Evolutionary conservation across 805 yeast genomes (phyloP).

Genomic region (Monosporozyma siamensis): DNA sequence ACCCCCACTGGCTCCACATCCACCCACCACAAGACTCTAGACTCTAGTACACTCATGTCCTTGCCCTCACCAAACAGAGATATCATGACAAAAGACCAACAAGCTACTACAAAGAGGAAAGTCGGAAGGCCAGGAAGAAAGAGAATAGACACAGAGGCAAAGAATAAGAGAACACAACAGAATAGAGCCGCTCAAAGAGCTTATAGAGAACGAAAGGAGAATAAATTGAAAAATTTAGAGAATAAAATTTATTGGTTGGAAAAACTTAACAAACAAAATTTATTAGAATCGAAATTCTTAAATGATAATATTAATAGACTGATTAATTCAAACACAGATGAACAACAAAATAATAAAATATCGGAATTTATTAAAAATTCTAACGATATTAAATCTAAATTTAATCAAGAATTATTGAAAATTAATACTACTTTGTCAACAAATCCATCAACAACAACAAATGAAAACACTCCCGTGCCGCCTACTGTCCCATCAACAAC

Average conservation of each 20-base stretch:
- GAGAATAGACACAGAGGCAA: constrained; percentile 69
- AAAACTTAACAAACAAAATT: constrained; percentile 55
- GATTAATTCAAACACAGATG: constrained; percentile 37
- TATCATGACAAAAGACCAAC: too few relatives aligned
- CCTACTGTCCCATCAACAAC: too few relatives aligned
- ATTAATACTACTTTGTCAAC: too few relatives aligned
- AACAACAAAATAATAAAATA: too few relatives aligned
- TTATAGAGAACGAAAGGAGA: constrained; percentile 87
- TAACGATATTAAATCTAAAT: too few relatives aligned
- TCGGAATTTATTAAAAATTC: too few relatives aligned
- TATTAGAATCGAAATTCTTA: constrained; percentile 63
- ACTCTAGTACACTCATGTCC: neutral
- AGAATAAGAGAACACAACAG: constrained; percentile 87
- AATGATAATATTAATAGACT: constrained; percentile 36
- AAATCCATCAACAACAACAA: too few relatives aligned
- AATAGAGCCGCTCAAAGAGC: constrained; percentile 98
- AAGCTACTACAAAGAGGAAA: constrained; percentile 9
- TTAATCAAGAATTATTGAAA: too few relatives aligned
- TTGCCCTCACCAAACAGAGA: neutral
- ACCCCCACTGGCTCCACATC: too few relatives aligned
- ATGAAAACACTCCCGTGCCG: too few relatives aligned
- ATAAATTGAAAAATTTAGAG: constrained; percentile 76
- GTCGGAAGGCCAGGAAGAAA: constrained; percentile 67
- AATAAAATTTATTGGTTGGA: constrained; percentile 67
- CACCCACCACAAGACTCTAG: too few relatives aligned